Base-by-base conservation (phyloP, 2,329 filamentous ascomycete genomes). In the Graphilbum ipis-grandicollis region DNA sequence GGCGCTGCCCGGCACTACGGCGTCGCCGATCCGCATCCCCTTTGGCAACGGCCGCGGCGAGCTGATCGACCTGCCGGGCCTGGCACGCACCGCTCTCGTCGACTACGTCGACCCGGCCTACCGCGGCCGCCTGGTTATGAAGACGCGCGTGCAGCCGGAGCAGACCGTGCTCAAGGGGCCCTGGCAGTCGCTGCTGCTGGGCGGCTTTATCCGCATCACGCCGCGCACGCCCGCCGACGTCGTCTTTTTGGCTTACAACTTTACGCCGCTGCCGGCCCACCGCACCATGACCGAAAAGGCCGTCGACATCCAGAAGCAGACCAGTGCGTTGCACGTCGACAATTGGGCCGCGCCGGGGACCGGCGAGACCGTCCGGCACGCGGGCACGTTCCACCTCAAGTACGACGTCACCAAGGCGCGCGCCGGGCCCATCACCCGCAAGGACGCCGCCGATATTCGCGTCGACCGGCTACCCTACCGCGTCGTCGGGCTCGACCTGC, bases 11-110 rank as follows among this genome's bases (percentile, higher is more conserved):
- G 90, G 92, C 9, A 98, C 90, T 0, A 98, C 90, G 1, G 90
- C 86, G 2, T 93, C 85, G 0, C 90, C 90, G 0, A 96, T 98
- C 46, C 78, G 90, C 21, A 74, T 96, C 15, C 84, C 85, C 1
- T 98, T 90, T 51, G 86, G 86, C 33, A 74, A 73, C 41, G 79
- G 81, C 19, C 79, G 74, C 49, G 90, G 90, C 39, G 92, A 98
- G 54, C 65, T 98, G 25, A 83, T 98, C 48, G 90, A 98, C 52
- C 66, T 98, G 13, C 90, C 90, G 0, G 90, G 90, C 1, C 62
- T 98, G 25, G 70, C 76, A 9, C 75, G 90, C 33, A 77, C 74
- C 19, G 69, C 75, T 14, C 62, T 96, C 7, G 77, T 83, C 34
- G 57, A 71, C 1, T 75, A 79, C 50, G 78, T 94, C 34, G 59